Evolutionary conservation across 768 basidiomycete genomes (phyloP).

Genomic region (Tricholoma saponaceum): DNA sequence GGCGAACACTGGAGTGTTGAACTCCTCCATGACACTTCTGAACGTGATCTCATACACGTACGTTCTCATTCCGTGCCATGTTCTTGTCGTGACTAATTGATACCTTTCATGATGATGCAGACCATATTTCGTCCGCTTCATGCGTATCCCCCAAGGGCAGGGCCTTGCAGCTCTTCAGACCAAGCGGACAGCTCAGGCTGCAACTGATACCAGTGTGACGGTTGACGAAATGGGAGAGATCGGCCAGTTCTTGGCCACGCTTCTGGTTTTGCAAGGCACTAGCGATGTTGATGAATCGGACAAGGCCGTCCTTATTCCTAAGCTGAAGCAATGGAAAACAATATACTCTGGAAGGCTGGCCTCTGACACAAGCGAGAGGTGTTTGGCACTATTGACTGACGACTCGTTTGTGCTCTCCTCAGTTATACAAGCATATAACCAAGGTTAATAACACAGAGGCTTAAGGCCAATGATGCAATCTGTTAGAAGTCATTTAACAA

Average conservation of each 20-base stretch:
- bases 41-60: conserved; percentile 33
- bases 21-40: conserved; percentile 23
- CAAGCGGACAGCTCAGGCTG: conserved; percentile 27
- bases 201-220: conserved; percentile 15
- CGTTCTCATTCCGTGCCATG: conserved; percentile 8
- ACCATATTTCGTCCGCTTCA: conserved; percentile 38
- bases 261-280: conserved; percentile 35
- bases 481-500: conserved; percentile 21
- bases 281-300: conserved; percentile 25
- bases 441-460: conserved; percentile 15
- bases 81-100: neutral
- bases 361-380: conserved; percentile 31
- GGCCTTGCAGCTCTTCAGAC: conserved; percentile 33
- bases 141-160: conserved; percentile 23
- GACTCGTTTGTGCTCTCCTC: conserved; percentile 20
- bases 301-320: conserved; percentile 27
- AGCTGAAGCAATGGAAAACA: conserved; percentile 28
- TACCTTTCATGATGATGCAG: too few relatives aligned
- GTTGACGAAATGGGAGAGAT: conserved; percentile 28
- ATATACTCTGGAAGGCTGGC: conserved; percentile 25
- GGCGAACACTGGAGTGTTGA: conserved; percentile 17
- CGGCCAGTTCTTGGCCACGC: conserved; percentile 36
- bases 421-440: neutral
- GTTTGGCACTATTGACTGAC: conserved; percentile 27
- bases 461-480: conserved; percentile 22